Evolutionary conservation across 1,284 basidiomycete genomes (phyloP).

Genomic region (Apiotrichum gamsii): DNA sequence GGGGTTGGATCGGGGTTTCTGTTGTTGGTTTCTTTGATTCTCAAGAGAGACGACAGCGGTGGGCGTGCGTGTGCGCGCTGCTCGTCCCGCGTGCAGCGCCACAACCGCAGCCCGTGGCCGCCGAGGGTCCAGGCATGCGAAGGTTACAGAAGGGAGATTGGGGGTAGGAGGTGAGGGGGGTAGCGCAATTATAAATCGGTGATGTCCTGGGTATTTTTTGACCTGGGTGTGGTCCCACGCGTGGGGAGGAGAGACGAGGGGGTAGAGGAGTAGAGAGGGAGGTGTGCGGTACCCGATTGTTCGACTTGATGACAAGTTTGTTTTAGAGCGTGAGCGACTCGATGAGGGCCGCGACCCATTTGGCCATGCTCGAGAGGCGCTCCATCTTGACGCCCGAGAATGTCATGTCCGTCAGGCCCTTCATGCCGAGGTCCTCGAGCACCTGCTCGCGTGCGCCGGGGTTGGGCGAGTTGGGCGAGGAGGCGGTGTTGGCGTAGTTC

Average conservation of each 20-base stretch:
- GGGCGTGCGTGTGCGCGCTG: no score
- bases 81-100: no score
- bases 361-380: conserved; percentile 27
- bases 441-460: conserved; percentile 28
- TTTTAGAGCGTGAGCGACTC: conserved; percentile 30
- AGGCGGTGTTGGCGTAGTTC: conserved; percentile 1
- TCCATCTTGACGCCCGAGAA: conserved; percentile 36
- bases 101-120: no score
- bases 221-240: not conserved
- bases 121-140: no score
- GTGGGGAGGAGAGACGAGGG: no score
- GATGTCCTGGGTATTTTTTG: not conserved
- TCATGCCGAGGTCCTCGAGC: conserved; percentile 43
- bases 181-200: not conserved
- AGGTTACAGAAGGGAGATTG: no score
- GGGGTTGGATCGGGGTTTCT: no score
- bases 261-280: no score
- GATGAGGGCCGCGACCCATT: conserved; percentile 38
- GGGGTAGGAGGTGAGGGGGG: no score
- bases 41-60: no score
- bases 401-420: conserved; percentile 34
- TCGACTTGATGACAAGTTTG: not conserved
- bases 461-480: not conserved
- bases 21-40: no score
- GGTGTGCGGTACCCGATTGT: not conserved